Evolutionary conservation across 169 alveolate species (phyloP).

Genomic region (Plasmodium sp.): DNA sequence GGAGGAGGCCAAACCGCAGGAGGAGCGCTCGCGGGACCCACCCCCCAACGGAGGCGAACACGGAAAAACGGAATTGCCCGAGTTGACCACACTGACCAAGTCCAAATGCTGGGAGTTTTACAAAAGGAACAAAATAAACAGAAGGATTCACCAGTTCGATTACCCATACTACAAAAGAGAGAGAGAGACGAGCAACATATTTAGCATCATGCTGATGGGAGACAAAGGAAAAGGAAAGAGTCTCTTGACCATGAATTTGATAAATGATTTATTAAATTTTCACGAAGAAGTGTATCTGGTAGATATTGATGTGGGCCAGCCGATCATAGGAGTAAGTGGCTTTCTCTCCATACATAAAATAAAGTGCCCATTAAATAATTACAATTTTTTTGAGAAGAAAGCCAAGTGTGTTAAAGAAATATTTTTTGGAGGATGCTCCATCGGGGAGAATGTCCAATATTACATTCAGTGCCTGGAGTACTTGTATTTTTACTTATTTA

Average conservation of each 20-base stretch:
- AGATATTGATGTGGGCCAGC: constrained; percentile 63
- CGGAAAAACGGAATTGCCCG: neutral
- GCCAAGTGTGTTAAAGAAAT: constrained; percentile 38
- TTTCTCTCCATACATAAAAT: constrained; percentile 51
- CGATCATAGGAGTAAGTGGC: constrained; percentile 56
- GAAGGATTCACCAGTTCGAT: neutral
- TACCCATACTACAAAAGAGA: neutral
- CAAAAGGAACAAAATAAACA: neutral
- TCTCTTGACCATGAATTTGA: constrained; percentile 17
- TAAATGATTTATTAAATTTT: constrained; percentile 39
- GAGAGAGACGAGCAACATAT: neutral
- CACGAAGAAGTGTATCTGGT: constrained; percentile 11
- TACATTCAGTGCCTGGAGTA: constrained; percentile 26
- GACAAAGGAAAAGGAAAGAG: constrained; percentile 61
- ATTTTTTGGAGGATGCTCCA: constrained; percentile 65
- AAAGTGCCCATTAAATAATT: constrained; percentile 22
- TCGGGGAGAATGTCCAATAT: constrained; percentile 5
- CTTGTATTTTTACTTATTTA: constrained; percentile 15
- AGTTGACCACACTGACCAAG: neutral
- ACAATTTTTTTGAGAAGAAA: constrained; percentile 56
- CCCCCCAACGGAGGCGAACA: neutral
- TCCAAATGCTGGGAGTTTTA: neutral
- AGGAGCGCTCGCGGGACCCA: neutral
- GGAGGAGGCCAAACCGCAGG: neutral
- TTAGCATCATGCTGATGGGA: constrained; percentile 30